These are phyloP conservation scores for Lentinula sp. DNA, from an alignment of 768 basidiomycete species.

Conservation along the genomic window DNA sequence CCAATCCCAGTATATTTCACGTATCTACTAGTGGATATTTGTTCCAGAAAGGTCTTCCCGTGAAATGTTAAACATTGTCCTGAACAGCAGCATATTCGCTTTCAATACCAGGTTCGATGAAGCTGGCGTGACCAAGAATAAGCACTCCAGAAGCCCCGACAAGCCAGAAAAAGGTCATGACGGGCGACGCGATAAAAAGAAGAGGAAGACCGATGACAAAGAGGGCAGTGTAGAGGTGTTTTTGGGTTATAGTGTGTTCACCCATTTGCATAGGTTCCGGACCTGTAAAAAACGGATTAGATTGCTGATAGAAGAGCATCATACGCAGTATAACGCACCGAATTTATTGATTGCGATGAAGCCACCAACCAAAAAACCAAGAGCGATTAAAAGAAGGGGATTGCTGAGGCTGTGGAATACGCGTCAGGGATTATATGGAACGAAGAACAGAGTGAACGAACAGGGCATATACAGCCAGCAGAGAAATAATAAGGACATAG, in stretches of 20 bases:
- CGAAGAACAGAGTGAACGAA: conserved; percentile 25
- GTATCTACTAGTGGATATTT: neutral
- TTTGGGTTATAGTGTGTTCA: conserved; percentile 79
- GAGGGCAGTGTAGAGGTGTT: conserved; percentile 78
- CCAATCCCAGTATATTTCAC: neutral
- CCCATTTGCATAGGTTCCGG: conserved; percentile 83
- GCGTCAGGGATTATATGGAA: neutral
- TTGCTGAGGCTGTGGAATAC: conserved; percentile 60
- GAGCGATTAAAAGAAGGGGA: conserved; percentile 72
- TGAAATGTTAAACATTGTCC: conserved; percentile 45
- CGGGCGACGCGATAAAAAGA: conserved; percentile 71
- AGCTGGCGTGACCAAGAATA: conserved; percentile 78
- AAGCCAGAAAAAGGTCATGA: conserved; percentile 90
- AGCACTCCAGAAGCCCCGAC: conserved; percentile 82
- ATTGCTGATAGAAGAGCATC: neutral
- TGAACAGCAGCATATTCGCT: conserved; percentile 85
- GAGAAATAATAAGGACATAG: conserved; percentile 73
- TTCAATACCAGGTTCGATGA: conserved; percentile 94
- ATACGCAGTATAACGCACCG: conserved; percentile 42
- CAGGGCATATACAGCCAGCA: conserved; percentile 84
- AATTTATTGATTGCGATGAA: conserved; percentile 87
- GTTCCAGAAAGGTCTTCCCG: neutral
- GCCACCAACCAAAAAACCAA: conserved; percentile 87
- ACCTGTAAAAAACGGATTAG: conserved; percentile 34
- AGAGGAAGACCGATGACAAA: conserved; percentile 91